Evolutionary conservation across 768 basidiomycete genomes (phyloP).

Genomic region (Leccinum longicurvipes): DNA sequence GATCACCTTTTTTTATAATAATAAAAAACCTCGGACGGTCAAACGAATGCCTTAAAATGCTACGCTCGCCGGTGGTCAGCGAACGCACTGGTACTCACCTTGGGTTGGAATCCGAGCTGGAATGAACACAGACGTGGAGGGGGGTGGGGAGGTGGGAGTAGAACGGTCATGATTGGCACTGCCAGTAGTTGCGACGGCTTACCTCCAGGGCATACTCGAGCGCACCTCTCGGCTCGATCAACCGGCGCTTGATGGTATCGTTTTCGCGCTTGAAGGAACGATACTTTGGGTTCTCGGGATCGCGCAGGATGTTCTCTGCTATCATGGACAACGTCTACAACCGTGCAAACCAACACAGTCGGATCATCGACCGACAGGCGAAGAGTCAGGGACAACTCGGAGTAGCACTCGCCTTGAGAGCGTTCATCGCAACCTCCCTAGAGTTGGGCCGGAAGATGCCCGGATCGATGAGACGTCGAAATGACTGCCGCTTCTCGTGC

Average conservation of each 20-base stretch:
- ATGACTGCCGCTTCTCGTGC: conserved; percentile 65
- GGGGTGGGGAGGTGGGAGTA: not conserved
- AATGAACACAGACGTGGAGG: not conserved
- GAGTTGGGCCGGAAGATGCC: conserved; percentile 73
- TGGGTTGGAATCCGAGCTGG: conserved; percentile 71
- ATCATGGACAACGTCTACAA: conserved; percentile 57
- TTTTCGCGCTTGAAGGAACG: conserved; percentile 78
- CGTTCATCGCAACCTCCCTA: conserved; percentile 52
- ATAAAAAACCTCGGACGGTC: not conserved
- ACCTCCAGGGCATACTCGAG: conserved; percentile 81
- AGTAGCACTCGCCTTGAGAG: conserved; percentile 51
- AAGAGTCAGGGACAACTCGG: not conserved
- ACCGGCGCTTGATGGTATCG: conserved; percentile 54
- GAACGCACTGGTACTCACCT: conserved; percentile 39
- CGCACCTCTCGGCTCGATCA: conserved; percentile 68
- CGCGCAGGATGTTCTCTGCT: conserved; percentile 68
- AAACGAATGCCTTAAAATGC: too few species aligned
- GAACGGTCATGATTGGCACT: not conserved
- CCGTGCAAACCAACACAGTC: not conserved
- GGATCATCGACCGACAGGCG: not conserved
- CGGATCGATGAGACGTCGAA: conserved; percentile 75
- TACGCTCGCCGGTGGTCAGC: not conserved
- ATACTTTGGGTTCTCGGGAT: conserved; percentile 72
- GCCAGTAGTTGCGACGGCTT: conserved; percentile 20
- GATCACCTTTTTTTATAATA: conserved; percentile 46